Percentiles rank a stretch among this genome's conserved stretches.
phyloP scores from a whole-genome alignment of 495 filamentous ascomycete genomes.

The Trichoderma virens region DNA sequence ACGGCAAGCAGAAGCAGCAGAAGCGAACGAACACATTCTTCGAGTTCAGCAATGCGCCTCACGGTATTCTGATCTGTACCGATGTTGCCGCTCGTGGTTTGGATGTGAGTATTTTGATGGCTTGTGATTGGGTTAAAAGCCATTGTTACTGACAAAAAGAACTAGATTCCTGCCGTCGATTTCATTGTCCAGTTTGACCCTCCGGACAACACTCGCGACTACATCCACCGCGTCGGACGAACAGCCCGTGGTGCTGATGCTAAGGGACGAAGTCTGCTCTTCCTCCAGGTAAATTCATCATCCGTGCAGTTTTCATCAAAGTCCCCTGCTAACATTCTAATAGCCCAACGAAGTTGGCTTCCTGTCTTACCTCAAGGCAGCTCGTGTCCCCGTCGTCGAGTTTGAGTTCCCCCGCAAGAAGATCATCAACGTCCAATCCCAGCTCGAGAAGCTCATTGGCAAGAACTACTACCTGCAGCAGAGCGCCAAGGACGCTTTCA shows the following conservation, averaged over 20 bases:
- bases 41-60: slow-evolving; percentile 90
- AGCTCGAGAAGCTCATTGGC: slow-evolving; percentile 86
- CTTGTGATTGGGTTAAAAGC: neutral
- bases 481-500: slow-evolving; percentile 58
- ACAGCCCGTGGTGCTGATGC: slow-evolving; percentile 81
- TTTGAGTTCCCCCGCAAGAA: slow-evolving; percentile 91
- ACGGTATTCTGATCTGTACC: slow-evolving; percentile 88
- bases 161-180: slow-evolving; percentile 78
- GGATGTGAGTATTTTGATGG: slow-evolving; percentile 51
- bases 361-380: slow-evolving; percentile 83
- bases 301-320: neutral
- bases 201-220: slow-evolving; percentile 82
- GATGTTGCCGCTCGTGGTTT: slow-evolving; percentile 92
- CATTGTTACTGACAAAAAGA: neutral
- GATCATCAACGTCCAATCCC: slow-evolving; percentile 89
- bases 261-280: slow-evolving; percentile 80
- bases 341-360: slow-evolving; percentile 90
- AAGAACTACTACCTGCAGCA: slow-evolving; percentile 97
- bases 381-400: slow-evolving; percentile 87
- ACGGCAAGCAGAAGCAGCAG: slow-evolving; percentile 96
- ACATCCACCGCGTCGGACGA: slow-evolving; percentile 94
- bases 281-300: slow-evolving; percentile 46
- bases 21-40: slow-evolving; percentile 97
- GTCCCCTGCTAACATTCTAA: neutral
- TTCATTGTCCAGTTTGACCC: slow-evolving; percentile 97